Evolutionary conservation across 2,329 filamentous ascomycete genomes (phyloP), one percentile per base, ranked within the genome.

Genomic region (Dendryphion nanum): DNA sequence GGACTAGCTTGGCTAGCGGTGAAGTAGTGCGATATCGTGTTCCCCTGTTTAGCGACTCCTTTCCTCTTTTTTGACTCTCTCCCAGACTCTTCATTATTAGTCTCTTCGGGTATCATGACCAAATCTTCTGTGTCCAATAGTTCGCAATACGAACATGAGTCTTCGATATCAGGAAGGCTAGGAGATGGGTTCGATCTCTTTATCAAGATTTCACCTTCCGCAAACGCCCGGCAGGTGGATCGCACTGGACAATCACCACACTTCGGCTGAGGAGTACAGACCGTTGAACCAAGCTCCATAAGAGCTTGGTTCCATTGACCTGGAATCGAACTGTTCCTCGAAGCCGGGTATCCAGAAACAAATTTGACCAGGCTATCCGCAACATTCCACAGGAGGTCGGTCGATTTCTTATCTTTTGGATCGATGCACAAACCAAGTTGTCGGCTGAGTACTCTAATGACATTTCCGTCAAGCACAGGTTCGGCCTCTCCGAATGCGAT

Each of bases 391-490:
- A 83, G 53, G 12, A 74, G 35, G 45, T 81, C 78, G 10, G 73
- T 67, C 2, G 52, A 45, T 50, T 75, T 80, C 44, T 79, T 75
- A 5, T 73, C 67, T 53, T 83, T 82, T 10, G 74, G 72, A 46
- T 82, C 76, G 8, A 71, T 76, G 24, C 75, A 68, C 0, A 83
- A 45, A 0, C 78, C 80, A 15, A 82, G 62, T 56, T 83, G 80
- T 17, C 80, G 67, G 43, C 77, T 81, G 41, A 83, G 55, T 15
- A 83, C 80, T 8, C 80, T 67, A 16, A 79, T 55, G 6, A 83
- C 80, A 41, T 83, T 83, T 7, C 80, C 80, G 48, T 83, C 80
- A 0, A 83, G 76, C 70, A 83, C 79, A 2, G 80, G 72, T 21
- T 74, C 77, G 0, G 79, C 64, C 18, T 69, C 67, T 0, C 80